Base-by-base conservation (phyloP, 352 stramenopile genomes). In the Phytophthora kernoviae region DNA sequence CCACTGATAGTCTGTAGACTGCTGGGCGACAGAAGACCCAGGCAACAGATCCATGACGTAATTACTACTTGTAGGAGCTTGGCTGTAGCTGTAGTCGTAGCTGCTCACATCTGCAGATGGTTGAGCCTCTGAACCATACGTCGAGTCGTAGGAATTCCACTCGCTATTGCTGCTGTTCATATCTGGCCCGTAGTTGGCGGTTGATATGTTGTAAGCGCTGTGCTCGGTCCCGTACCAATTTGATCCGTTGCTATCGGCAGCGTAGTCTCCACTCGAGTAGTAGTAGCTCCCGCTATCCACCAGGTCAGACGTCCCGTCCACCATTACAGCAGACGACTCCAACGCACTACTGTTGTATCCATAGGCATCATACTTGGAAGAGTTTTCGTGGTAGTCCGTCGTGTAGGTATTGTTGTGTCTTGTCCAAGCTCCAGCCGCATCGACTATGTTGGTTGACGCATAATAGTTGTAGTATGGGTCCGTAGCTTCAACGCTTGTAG, bases 211-310 rank as follows among this genome's bases (percentile, higher is more conserved):
- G 53, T 77, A 72, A n/a, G 33, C 34, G 39, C 52, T 68, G 53
- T 67, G 70, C 24, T 61, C 64, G 7, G 62, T 50, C 33, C 63
- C 68, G 34, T 62, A 73, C 56, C 55, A 61, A 9, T 71, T 62
- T 4, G 60, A 55, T 17, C 15, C 27, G 22, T 56, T 60, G 32
- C 11, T 47, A 9, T 17, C 54, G n/a, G 14, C 51, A 44, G 32
- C 37, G 53, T 63, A 63, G 14, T 24, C 44, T 32, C 37, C 49
- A 41, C 39, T 58, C 15, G 49, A 44, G 32, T 30, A 3, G 24
- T 62, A 73, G 44, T 73, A 73, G n/a, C 39, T 59, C 2, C 11
- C 39, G 26, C 65, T 73, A 52, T 73, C 59, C 34, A 69, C 65
- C 5, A 73, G 64, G 26, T 37, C 56, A 55, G 37, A 4, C 40